Conservation (phyloP, 495 filamentous ascomycete genomes). For the Xylaria curta region DNA sequence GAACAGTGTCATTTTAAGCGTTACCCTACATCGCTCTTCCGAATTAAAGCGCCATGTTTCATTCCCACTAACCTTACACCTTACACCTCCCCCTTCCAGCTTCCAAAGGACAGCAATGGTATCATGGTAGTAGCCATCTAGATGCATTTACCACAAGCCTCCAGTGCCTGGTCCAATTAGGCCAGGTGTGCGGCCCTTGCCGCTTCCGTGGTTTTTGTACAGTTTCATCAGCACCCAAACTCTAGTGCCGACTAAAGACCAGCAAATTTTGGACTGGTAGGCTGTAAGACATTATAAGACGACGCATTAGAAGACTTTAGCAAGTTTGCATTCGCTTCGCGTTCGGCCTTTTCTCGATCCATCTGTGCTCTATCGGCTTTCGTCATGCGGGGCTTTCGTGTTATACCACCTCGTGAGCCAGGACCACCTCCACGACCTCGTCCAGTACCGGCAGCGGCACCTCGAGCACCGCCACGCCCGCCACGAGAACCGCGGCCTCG, state of each 20-base stretch:
- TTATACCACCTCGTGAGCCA: slow-evolving; percentile 78
- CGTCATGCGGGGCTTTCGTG: slow-evolving; percentile 78
- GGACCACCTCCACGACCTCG: slow-evolving; percentile 68
- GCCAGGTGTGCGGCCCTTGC: not conserved
- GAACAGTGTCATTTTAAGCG: slow-evolving; percentile 10
- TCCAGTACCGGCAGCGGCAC: slow-evolving; percentile 54
- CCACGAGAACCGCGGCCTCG: slow-evolving; percentile 71
- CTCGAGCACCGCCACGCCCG: slow-evolving; percentile 62
- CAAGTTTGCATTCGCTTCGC: slow-evolving; percentile 42
- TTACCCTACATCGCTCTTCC: slow-evolving; percentile 16
- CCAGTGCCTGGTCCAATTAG: not conserved
- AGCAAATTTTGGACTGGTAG: slow-evolving; percentile 40
- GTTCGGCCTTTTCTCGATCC: slow-evolving; percentile 62
- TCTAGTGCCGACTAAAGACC: slow-evolving; percentile 32
- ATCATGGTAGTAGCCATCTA: slow-evolving; percentile 16
- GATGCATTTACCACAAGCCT: slow-evolving; percentile 8
- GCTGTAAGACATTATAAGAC: slow-evolving; percentile 41
- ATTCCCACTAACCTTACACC: slow-evolving; percentile 2
- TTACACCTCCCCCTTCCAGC: not conserved
- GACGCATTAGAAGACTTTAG: slow-evolving; percentile 28
- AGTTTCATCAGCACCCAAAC: not conserved
- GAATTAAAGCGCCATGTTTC: not conserved
- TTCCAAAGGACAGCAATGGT: slow-evolving; percentile 13
- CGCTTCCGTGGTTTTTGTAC: slow-evolving; percentile 20
- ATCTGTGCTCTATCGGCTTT: slow-evolving; percentile 81